Percentiles rank a stretch among this genome's conserved stretches.
Conservation (phyloP, 2,329 filamentous ascomycete species). For the Fusarium bulbicola region DNA sequence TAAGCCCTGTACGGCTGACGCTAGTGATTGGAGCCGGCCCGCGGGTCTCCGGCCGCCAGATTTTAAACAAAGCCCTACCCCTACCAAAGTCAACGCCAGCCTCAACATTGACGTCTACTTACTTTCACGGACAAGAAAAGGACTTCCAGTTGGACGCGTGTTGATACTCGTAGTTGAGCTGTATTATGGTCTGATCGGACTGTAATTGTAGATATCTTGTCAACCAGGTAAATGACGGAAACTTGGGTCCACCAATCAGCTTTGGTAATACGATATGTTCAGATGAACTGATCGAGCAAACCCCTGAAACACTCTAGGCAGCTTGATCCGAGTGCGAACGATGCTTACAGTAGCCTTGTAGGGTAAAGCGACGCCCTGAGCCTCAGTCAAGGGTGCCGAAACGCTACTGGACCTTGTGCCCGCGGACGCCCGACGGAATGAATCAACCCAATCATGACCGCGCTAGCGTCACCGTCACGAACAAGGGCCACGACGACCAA, state of each 20-base stretch:
- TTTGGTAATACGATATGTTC: fast-evolving
- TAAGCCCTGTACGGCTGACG: background rate
- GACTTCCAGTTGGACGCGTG: fast-evolving
- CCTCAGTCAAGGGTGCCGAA: background rate
- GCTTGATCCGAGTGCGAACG: background rate
- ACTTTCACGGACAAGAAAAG: background rate
- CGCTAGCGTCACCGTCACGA: background rate
- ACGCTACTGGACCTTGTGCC: background rate
- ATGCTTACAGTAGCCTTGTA: background rate
- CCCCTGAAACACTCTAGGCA: background rate
- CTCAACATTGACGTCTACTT: background rate
- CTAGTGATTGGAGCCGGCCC: background rate
- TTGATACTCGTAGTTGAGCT: no score
- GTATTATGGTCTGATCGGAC: no score
- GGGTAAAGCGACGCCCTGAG: background rate
- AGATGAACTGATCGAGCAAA: background rate
- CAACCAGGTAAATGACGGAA: background rate
- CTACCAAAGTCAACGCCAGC: background rate
- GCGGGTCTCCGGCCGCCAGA: background rate
- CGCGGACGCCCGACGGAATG: background rate
- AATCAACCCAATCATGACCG: background rate
- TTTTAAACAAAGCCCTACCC: background rate
- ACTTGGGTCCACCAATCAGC: background rate
- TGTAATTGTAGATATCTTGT: background rate
- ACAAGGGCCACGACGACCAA: background rate